A percentile compares a stretch with the other conserved stretches of the same genome.
These are phyloP conservation scores for Macrolepiota fuliginosa DNA, from an alignment of 768 basidiomycete species.

Conservation along the genomic window DNA sequence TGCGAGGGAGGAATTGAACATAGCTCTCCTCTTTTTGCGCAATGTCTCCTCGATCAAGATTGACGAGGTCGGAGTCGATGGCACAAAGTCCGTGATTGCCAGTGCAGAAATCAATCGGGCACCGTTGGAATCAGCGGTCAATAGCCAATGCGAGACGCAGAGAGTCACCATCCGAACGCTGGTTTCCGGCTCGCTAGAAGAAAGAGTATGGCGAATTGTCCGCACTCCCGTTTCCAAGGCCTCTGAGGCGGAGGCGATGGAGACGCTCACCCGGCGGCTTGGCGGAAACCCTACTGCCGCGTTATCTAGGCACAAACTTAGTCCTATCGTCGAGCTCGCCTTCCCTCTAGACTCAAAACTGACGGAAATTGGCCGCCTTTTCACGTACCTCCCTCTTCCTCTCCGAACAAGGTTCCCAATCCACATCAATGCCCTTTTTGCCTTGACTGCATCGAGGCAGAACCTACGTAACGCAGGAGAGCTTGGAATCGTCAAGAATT, in stretches of 20 bases:
- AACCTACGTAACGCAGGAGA: constrained; percentile 41
- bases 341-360: constrained; percentile 22
- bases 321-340: constrained; percentile 36
- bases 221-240: constrained; percentile 25
- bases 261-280: constrained; percentile 23
- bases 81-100: constrained; percentile 9
- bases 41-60: constrained; percentile 38
- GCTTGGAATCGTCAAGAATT: constrained; percentile 32
- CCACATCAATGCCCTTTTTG: constrained; percentile 47
- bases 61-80: constrained; percentile 30
- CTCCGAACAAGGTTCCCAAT: constrained; percentile 41
- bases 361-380: constrained; percentile 35
- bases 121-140: constrained; percentile 6
- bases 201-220: constrained; percentile 32
- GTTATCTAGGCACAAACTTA: constrained; percentile 40
- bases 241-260: constrained; percentile 21
- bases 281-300: constrained; percentile 20
- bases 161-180: constrained; percentile 15
- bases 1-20: constrained; percentile 34
- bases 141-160: background rate
- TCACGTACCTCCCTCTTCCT: constrained; percentile 48
- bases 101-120: constrained; percentile 1
- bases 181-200: constrained; percentile 2
- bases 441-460: constrained; percentile 43
- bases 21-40: constrained; percentile 43